phyloP scores from a whole-genome alignment of 306 rosid species.

The Gillenia trifoliata region DNA sequence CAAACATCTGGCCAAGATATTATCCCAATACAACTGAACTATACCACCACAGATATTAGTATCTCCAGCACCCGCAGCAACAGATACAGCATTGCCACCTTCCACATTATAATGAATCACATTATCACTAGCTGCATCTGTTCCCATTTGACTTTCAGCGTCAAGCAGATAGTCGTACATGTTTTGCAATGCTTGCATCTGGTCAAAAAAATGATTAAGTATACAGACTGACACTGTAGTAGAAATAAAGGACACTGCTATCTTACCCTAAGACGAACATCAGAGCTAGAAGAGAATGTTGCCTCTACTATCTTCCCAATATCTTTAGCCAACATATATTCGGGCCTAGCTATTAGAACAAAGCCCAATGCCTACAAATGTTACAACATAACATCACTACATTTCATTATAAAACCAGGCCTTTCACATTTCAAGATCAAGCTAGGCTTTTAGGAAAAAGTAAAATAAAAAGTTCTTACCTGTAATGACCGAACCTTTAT shows the following conservation, averaged over 20 bases:
- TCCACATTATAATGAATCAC: slow-evolving; percentile 42
- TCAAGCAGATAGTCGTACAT: slow-evolving; percentile 86
- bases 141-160: slow-evolving; percentile 87
- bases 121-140: slow-evolving; percentile 42
- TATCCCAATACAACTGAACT: slow-evolving; percentile 89
- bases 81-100: slow-evolving; percentile 75
- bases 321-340: slow-evolving; percentile 80
- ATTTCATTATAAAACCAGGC: slow-evolving; percentile 14
- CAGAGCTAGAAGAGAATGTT: slow-evolving; percentile 53
- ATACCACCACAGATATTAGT: slow-evolving; percentile 98
- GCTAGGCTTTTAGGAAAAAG: background rate
- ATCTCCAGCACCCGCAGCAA: slow-evolving; percentile 99
- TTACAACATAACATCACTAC: slow-evolving; percentile 27
- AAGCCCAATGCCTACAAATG: slow-evolving; percentile 85
- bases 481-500: slow-evolving; percentile 84
- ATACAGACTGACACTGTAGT: slow-evolving; percentile 7
- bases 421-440: slow-evolving; percentile 3
- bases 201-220: slow-evolving; percentile 38
- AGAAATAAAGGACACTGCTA: slow-evolving; percentile 27
- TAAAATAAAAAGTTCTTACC: slow-evolving; percentile 35
- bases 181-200: slow-evolving; percentile 97
- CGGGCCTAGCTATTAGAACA: slow-evolving; percentile 91
- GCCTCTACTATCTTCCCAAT: slow-evolving; percentile 76
- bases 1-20: slow-evolving; percentile 73
- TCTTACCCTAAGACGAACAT: slow-evolving; percentile 90